Conservation (phyloP, 306 rosid species). For the Quillaja saponaria region DNA sequence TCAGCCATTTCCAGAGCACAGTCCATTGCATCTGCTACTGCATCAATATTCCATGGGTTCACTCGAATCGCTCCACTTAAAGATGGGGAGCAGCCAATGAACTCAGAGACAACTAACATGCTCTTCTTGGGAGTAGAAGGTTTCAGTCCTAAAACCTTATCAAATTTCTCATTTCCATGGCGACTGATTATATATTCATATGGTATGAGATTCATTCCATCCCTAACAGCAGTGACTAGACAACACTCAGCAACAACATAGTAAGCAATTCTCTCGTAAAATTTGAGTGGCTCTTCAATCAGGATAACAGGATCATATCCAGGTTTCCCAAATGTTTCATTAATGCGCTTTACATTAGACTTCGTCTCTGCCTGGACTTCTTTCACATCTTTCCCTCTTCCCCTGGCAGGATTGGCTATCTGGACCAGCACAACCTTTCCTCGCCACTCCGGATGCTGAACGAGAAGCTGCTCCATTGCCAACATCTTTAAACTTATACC, state of each 20-base stretch:
- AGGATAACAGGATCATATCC: slow-evolving; percentile 76
- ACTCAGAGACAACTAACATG: slow-evolving; percentile 82
- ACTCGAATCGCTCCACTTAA: slow-evolving; percentile 89
- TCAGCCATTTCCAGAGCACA: slow-evolving; percentile 64
- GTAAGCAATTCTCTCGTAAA: slow-evolving; percentile 75
- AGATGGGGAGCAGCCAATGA: slow-evolving; percentile 90
- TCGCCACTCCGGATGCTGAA: slow-evolving; percentile 60
- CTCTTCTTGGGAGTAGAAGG: slow-evolving; percentile 56
- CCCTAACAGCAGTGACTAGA: slow-evolving; percentile 82
- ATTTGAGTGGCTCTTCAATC: slow-evolving; percentile 66
- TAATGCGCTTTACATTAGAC: slow-evolving; percentile 61
- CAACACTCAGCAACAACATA: slow-evolving; percentile 85
- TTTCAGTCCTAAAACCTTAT: slow-evolving; percentile 50
- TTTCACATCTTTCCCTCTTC: slow-evolving; percentile 70
- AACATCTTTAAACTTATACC: slow-evolving; percentile 80
- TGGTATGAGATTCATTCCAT: slow-evolving; percentile 90
- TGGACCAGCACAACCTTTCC: slow-evolving; percentile 79
- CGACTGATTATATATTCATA: slow-evolving; percentile 76
- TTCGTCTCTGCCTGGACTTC: slow-evolving; percentile 69
- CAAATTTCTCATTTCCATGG: slow-evolving; percentile 63
- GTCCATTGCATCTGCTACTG: slow-evolving; percentile 86
- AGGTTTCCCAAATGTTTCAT: slow-evolving; percentile 58
- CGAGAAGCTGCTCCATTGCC: slow-evolving; percentile 86
- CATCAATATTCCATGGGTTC: slow-evolving; percentile 88
- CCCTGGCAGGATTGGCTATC: slow-evolving; percentile 87